Base-by-base conservation (phyloP, 2,329 filamentous ascomycete species). In the Verruconis gallopava region DNA sequence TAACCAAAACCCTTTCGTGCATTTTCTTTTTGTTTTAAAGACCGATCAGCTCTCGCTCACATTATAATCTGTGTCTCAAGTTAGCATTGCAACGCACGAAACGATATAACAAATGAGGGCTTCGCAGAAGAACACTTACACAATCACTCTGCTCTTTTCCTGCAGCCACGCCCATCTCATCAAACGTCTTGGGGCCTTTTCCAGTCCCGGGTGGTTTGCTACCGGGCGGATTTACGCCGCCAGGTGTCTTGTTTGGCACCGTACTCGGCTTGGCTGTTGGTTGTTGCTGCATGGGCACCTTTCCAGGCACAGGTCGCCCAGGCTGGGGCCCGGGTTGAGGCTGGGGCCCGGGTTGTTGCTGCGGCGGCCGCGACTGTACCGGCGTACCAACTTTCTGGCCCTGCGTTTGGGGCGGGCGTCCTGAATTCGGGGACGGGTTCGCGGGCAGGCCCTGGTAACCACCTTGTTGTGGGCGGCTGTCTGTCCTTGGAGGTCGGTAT, bases 91-190 rank as follows among this genome's bases (percentile, higher is more conserved):
- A 12, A 13, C 20, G 20, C 40, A 42, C 12, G 17, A 13, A 15
- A 12, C 13, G n/a, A 14, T 13, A 43, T n/a, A n/a, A n/a, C n/a
- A n/a, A n/a, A n/a, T n/a, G n/a, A n/a, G n/a, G n/a, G n/a, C n/a
- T n/a, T n/a, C n/a, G n/a, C n/a, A n/a, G n/a, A n/a, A n/a, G n/a
- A 13, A 9, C 6, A 67, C 73, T 67, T 76, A 95, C 88, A 68
- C 89, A 98, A 63, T 96, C 88, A 50, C 75, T 75, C n/a, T 94
- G 84, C 47, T 79, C 73, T 61, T 91, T 88, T 37, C 72, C 78
- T 53, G 79, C 73, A 4, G 86, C 85, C 52, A 98, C 89, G 30
- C 91, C 91, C 91, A 98, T 98, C 57, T 93, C 88, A 57, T 95
- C 89, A 59, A 98, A 98, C 0, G 91, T 96, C 53, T 91, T 85